Conservation (phyloP, 495 filamentous ascomycete genomes). For the Chaetomium fimeti region DNA sequence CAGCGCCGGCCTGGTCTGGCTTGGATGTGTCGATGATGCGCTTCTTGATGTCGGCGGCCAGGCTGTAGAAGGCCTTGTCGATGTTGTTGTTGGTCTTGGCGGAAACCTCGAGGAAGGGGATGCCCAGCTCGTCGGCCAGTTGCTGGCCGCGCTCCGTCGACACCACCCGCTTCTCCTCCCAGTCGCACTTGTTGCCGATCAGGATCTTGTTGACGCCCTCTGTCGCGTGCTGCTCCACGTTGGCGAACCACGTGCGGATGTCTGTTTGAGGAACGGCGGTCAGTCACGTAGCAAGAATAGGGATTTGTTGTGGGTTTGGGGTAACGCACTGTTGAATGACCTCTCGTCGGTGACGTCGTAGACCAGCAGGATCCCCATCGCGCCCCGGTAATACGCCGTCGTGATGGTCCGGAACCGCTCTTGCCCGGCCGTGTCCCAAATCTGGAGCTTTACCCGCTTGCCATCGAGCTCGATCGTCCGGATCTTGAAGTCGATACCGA, state of each 20-base stretch:
- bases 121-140: slow-evolving; percentile 92
- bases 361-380: slow-evolving; percentile 96
- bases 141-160: slow-evolving; percentile 90
- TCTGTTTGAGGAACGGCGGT: slow-evolving; percentile 53
- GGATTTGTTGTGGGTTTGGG: background rate
- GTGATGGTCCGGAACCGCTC: slow-evolving; percentile 98
- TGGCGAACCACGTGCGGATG: slow-evolving; percentile 98
- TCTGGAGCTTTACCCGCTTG: slow-evolving; percentile 97
- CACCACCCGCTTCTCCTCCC: slow-evolving; percentile 97
- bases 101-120: slow-evolving; percentile 97
- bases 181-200: slow-evolving; percentile 99
- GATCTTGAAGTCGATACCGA: slow-evolving; percentile 99
- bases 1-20: slow-evolving; percentile 62
- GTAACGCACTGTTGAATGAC: slow-evolving; percentile 88
- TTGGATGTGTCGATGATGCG: slow-evolving; percentile 82
- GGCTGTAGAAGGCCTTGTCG: slow-evolving; percentile 95
- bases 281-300: background rate
- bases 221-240: slow-evolving; percentile 98
- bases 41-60: slow-evolving; percentile 98
- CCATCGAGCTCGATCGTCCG: slow-evolving; percentile 97
- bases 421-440: slow-evolving; percentile 98
- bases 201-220: slow-evolving; percentile 99
- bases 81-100: slow-evolving; percentile 99
- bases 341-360: slow-evolving; percentile 98
- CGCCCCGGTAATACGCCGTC: slow-evolving; percentile 96